Base-by-base conservation (phyloP, 2,329 filamentous ascomycete genomes). In the Calonectria pseudoreteaudii region DNA sequence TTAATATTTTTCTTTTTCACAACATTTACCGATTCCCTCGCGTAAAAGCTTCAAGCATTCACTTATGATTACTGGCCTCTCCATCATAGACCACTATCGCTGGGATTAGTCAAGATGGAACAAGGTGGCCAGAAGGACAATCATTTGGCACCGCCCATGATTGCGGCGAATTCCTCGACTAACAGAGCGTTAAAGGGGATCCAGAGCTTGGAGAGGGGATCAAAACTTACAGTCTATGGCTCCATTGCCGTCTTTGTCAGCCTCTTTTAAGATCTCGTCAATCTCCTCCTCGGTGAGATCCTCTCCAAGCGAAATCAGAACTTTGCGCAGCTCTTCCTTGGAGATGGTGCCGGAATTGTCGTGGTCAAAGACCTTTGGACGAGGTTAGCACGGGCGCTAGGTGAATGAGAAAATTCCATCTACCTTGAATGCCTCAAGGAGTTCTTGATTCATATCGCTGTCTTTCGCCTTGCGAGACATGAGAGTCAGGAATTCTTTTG, bases 391-490 rank as follows among this genome's bases (percentile, higher is more conserved):
- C 18, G n/a, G 20, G 20, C 44, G n/a, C n/a, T 13, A 4, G 10
- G 18, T 9, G 44, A 7, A 23, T 5, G 23, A 5, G n/a, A 23
- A 4, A 18, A 47, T 47, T 11, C 1, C 11, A 1, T 14, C 13
- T 66, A 94, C 93, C 90, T 96, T 96, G 91, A 96, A 96, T 16
- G 94, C 94, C 85, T 96, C 94, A 80, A 94, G 92, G 80, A 97
- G 96, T 85, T 97, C 94, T 87, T 96, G 94, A 86, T 97, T 94
- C 62, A 94, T 96, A 83, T 97, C 94, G 79, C 94, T 96, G 82
- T 96, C 94, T 90, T 96, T 96, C 94, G 96, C 96, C 88, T 97
- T 97, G 83, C 94, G 92, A 74, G 94, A 94, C 94, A 97, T 97
- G 94, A 97, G 96, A 76, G 94, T 96, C 74, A 97, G 88, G 87